A percentile compares a stretch with the other conserved stretches of the same genome.
Conservation (phyloP, 176 grass and related monocot genomes). For the Thinopyrum elongatum region DNA sequence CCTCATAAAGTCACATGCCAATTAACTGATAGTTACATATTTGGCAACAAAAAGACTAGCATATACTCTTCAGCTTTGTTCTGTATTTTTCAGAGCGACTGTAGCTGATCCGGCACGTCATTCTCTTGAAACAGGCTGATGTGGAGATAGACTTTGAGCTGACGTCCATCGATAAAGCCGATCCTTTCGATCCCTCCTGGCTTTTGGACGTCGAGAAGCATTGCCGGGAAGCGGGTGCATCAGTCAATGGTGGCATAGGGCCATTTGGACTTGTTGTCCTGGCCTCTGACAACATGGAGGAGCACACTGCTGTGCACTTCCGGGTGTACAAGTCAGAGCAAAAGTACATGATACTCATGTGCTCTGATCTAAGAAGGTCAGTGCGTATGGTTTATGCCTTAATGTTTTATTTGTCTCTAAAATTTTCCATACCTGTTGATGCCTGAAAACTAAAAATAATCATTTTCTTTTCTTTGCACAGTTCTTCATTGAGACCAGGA, state of each 20-base stretch:
- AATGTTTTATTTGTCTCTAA: too few relatives aligned
- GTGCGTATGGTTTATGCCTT: background rate
- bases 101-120: constrained; percentile 28
- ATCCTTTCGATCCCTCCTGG: constrained; percentile 65
- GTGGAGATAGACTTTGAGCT: constrained; percentile 77
- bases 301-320: constrained; percentile 68
- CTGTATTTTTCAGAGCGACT: background rate
- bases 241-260: constrained; percentile 41
- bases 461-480: background rate
- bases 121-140: constrained; percentile 63
- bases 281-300: constrained; percentile 63
- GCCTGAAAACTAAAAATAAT: background rate
- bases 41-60: background rate
- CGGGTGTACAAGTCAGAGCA: constrained; percentile 63
- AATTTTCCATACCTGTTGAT: background rate
- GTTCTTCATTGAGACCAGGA: constrained; percentile 63
- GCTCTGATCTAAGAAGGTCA: constrained; percentile 71
- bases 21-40: background rate
- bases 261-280: constrained; percentile 83
- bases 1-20: background rate
- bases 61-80: background rate
- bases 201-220: constrained; percentile 59
- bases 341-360: constrained; percentile 65
- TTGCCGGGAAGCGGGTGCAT: constrained; percentile 50
- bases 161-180: constrained; percentile 30